Evolutionary conservation across 2,329 filamentous ascomycete species (phyloP).

Genomic region (Cytospora paraplurivora): DNA sequence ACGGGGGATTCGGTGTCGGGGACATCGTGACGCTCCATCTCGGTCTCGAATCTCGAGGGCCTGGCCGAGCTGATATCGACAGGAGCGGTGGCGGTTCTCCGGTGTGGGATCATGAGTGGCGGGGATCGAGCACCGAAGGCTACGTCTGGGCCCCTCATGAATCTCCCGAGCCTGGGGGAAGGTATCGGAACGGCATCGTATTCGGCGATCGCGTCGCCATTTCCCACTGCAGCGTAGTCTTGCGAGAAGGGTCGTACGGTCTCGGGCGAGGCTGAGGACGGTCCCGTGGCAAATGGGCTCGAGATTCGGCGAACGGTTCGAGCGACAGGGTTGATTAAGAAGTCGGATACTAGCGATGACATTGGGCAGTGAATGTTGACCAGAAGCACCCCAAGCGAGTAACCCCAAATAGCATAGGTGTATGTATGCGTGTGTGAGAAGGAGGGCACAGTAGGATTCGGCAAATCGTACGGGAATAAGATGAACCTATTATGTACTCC

Average conservation of each 20-base stretch:
- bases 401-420: slow-evolving; percentile 9
- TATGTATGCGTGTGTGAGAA: background rate
- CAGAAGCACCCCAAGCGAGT: slow-evolving; percentile 13
- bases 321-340: slow-evolving; percentile 64
- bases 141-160: slow-evolving; percentile 26
- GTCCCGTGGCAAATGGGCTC: slow-evolving; percentile 37
- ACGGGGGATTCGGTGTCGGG: slow-evolving; percentile 18
- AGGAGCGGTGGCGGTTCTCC: slow-evolving; percentile 18
- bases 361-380: slow-evolving; percentile 42
- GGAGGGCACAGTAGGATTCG: slow-evolving; percentile 8
- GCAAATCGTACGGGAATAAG: slow-evolving; percentile 11
- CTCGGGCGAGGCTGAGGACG: slow-evolving; percentile 38
- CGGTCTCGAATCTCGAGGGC: slow-evolving; percentile 23
- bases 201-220: slow-evolving; percentile 34
- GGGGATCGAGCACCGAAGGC: slow-evolving; percentile 28
- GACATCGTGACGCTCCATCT: slow-evolving; percentile 31
- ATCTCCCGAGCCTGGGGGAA: slow-evolving; percentile 31
- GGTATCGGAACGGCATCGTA: slow-evolving; percentile 25
- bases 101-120: slow-evolving; percentile 27
- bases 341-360: slow-evolving; percentile 65
- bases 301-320: slow-evolving; percentile 64
- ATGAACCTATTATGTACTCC: slow-evolving; percentile 6
- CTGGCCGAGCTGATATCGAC: slow-evolving; percentile 10
- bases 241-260: slow-evolving; percentile 35
- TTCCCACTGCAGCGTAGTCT: slow-evolving; percentile 18